Evolutionary conservation across 306 rosid species (phyloP), one percentile per base, ranked within the genome.

Genomic region (Vigna reflexopilosa): DNA sequence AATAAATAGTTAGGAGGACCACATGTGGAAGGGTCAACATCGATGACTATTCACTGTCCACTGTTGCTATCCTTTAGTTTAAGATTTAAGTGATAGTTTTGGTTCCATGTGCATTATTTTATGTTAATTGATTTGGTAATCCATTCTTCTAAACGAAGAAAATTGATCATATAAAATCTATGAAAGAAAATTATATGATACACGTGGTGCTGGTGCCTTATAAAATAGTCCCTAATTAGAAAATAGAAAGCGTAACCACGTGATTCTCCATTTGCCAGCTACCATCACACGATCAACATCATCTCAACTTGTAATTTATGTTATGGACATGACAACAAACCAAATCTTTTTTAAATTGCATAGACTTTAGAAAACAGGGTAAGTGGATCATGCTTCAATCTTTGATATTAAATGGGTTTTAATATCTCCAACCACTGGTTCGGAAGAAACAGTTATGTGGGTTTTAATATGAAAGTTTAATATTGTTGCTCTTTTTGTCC

Each of bases 261-360:
- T 40, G 77, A 76, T 69, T 22, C 81, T 50, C 68, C 44, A 51
- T 76, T 82, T 76, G 72, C 67, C 81, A 69, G 77, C 72, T 68
- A 13, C 67, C 47, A 28, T 49, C 65, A 74, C 65, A 74, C 19
- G n/a, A 36, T 47, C 16, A 34, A 22, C 58, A 15, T 64, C 48
- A 9, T 5, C 42, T 61, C n/a, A 62, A 61, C 13, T 62, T 44
- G 47, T 62, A 32, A 3, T 22, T 14, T 63, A 44, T 67, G 28
- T 59, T 16, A 49, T n/a, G 59, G 42, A 79, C 13, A 65, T 24
- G 62, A 68, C 51, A 68, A 68, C 12, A 47, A 45, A 78, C 8
- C 40, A 68, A 45, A 68, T 52, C 44, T 77, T 55, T 56, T n/a
- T 7, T 7, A 2, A 13, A 34, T 57, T 24, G 36, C 5, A 26